These are phyloP conservation scores for Fistulinella prunicolor DNA, from an alignment of 768 basidiomycete species.

Conservation along the genomic window DNA sequence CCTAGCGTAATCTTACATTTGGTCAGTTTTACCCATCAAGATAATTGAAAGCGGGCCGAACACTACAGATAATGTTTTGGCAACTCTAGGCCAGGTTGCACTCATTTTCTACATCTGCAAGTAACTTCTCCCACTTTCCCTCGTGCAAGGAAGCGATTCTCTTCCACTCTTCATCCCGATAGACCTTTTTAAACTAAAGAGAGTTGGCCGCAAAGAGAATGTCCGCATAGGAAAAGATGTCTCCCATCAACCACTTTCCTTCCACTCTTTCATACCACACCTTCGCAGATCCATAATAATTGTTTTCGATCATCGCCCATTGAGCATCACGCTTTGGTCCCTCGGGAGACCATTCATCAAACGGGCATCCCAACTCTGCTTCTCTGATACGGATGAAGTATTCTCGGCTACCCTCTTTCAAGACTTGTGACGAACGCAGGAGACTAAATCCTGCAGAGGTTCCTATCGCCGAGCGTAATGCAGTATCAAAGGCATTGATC, in stretches of 20 bases:
- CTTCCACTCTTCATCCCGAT: conserved; percentile 25
- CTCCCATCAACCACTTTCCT: conserved; percentile 32
- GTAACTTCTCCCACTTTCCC: conserved; percentile 25
- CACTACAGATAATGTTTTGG: too few species aligned
- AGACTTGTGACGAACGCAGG: conserved; percentile 21
- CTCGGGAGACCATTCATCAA: conserved; percentile 40
- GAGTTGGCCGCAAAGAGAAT: conserved; percentile 20
- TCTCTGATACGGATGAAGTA: conserved; percentile 40
- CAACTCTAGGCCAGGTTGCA: conserved; percentile 15
- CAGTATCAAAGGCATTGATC: conserved; percentile 23
- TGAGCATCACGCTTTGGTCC: conserved; percentile 33
- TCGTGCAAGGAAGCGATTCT: conserved; percentile 23
- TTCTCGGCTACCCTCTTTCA: conserved; percentile 35
- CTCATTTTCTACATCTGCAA: conserved; percentile 26
- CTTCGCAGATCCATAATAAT: conserved; percentile 5
- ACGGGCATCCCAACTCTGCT: conserved; percentile 26
- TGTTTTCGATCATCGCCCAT: conserved; percentile 21
- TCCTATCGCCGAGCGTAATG: not conserved
- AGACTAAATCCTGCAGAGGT: conserved; percentile 4
- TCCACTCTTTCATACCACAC: conserved; percentile 21
- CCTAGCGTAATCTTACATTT: too few species aligned
- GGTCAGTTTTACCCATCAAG: too few species aligned
- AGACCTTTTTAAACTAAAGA: conserved; percentile 19
- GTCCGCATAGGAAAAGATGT: conserved; percentile 31
- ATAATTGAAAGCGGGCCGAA: too few species aligned